Evolutionary conservation across 805 yeast genomes (phyloP).

Genomic region (Candida tammaniensis): DNA sequence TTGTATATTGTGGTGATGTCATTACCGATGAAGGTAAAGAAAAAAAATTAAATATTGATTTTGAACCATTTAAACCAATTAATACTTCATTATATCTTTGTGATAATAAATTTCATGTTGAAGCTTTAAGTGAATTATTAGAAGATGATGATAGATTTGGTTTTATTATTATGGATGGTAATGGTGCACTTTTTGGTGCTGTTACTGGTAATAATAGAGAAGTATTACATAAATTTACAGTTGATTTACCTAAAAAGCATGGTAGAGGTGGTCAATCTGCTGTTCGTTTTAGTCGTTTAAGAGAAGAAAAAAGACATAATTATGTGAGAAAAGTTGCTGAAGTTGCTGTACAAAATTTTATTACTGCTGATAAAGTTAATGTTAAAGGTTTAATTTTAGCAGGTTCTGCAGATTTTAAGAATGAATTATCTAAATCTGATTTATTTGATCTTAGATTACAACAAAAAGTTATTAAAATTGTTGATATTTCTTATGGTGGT

Average conservation of each 20-base stretch:
- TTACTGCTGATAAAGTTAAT: conserved; percentile 90
- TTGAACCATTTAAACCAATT: conserved; percentile 98
- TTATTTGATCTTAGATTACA: conserved; percentile 87
- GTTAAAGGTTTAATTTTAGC: conserved; percentile 94
- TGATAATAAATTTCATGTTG: conserved; percentile 98
- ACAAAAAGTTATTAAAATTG: conserved; percentile 84
- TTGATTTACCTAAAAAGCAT: conserved; percentile 98
- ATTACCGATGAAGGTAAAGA: conserved; percentile 96
- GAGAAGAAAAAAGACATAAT: conserved; percentile 99
- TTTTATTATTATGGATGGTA: conserved; percentile 99
- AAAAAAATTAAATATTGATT: conserved; percentile 93
- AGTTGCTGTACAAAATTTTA: conserved; percentile 95
- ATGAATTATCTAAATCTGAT: conserved; percentile 88
- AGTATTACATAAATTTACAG: conserved; percentile 89
- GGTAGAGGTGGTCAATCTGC: conserved; percentile 99
- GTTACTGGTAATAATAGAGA: conserved; percentile 97
- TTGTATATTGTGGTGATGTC: conserved; percentile 97
- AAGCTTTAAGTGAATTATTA: conserved; percentile 88
- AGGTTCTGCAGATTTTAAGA: conserved; percentile 99
- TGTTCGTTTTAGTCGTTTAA: conserved; percentile 95
- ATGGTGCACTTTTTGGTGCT: conserved; percentile 94
- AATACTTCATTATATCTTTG: conserved; percentile 93
- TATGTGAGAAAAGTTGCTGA: conserved; percentile 98
- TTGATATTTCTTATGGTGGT: conserved; percentile 98
- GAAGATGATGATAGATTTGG: conserved; percentile 97